A percentile compares a stretch with the other conserved stretches of the same genome.
phyloP scores from a whole-genome alignment of 73 alveolate genomes.

The Tetrahymena borealis region DNA sequence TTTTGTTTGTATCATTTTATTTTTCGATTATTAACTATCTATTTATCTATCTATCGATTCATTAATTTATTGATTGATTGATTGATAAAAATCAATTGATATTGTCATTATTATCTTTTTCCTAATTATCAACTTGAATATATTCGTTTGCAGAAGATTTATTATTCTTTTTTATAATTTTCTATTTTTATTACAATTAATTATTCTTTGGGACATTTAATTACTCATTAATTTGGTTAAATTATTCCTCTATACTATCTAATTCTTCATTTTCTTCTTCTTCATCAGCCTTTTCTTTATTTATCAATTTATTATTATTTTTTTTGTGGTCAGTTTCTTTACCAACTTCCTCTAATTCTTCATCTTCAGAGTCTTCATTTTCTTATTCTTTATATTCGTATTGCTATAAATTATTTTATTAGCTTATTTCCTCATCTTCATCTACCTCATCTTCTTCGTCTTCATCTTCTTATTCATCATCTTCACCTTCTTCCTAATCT shows the following conservation, averaged over 20 bases:
- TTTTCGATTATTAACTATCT: too few relatives aligned
- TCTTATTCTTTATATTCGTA: background rate
- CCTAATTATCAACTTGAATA: too few relatives aligned
- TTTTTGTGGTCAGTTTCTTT: background rate
- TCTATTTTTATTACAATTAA: background rate
- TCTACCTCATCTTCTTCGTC: background rate
- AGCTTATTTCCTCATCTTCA: background rate
- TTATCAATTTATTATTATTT: slow-evolving; percentile 11
- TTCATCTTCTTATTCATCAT: background rate
- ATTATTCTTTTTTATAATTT: background rate
- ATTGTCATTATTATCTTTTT: too few relatives aligned
- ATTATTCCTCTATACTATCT: background rate
- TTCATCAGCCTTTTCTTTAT: background rate
- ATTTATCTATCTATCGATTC: too few relatives aligned
- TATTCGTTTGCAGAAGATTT: too few relatives aligned
- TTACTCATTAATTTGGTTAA: background rate
- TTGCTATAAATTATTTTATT: background rate
- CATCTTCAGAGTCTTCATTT: background rate
- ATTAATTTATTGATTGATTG: too few relatives aligned
- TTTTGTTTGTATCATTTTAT: too few relatives aligned
- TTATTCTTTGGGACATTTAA: background rate
- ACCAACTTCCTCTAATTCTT: background rate
- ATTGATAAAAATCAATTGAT: too few relatives aligned
- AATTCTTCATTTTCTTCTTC: slow-evolving; percentile 19
- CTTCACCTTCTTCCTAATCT: background rate